These are phyloP conservation scores for Metarhizium robertsii DNA, from an alignment of 2,329 filamentous ascomycete genomes.

Conservation along the genomic window DNA sequence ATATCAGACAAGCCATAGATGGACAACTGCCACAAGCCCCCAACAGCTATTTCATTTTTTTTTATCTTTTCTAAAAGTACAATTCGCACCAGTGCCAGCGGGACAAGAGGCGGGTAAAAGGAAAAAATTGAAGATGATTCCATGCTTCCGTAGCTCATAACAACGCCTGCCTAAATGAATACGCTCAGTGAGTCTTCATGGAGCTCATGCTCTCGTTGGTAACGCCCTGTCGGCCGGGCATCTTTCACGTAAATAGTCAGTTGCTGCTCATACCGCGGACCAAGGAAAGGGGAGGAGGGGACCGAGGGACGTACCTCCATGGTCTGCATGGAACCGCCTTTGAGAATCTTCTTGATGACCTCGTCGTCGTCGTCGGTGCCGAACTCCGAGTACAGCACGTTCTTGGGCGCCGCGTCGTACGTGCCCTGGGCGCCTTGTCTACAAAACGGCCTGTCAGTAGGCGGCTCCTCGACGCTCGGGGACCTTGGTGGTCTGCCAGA, in stretches of 20 bases:
- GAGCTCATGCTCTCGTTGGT: constrained; percentile 44
- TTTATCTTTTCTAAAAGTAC: too few species aligned
- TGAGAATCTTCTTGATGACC: constrained; percentile 70
- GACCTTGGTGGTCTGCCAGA: too few species aligned
- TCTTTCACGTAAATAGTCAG: constrained; percentile 22
- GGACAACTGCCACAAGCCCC: too few species aligned
- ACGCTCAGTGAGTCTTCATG: constrained; percentile 29
- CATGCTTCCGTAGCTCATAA: not conserved
- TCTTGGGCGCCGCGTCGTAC: constrained; percentile 66
- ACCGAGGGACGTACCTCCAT: constrained; percentile 31
- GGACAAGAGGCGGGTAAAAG: not conserved
- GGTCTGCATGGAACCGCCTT: constrained; percentile 62
- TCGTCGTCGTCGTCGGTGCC: constrained; percentile 72
- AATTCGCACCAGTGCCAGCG: too few species aligned
- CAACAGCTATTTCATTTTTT: too few species aligned
- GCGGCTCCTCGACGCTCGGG: too few species aligned
- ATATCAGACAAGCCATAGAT: too few species aligned
- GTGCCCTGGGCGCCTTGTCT: constrained; percentile 83
- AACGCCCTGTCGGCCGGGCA: constrained; percentile 40
- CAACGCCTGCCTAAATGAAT: not conserved
- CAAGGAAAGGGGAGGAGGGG: not conserved
- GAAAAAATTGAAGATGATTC: not conserved
- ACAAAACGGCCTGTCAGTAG: not conserved
- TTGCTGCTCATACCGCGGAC: not conserved
- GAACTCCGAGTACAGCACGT: constrained; percentile 75